Base-by-base conservation (phyloP, 116 monocot genomes). In the Iris pallida region DNA sequence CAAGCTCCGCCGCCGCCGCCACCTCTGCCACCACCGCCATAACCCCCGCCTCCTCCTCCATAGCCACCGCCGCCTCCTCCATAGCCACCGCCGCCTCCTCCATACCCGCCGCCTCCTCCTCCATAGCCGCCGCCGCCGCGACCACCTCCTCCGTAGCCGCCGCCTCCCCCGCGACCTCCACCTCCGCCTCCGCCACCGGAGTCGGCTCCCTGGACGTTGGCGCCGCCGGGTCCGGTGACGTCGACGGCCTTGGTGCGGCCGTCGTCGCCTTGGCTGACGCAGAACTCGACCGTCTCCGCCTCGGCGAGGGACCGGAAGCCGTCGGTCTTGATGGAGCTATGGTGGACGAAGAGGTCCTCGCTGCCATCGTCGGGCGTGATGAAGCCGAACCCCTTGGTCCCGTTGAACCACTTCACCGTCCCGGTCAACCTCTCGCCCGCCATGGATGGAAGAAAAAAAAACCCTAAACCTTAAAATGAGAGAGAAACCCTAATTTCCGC, bases 141-240 rank as follows among this genome's bases (percentile, higher is more conserved):
- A n/a, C n/a, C n/a, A n/a, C 48, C 48, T 49, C 48, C 11, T 49
- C 48, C 48, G 48, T 7, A 5, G 48, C 11, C 48, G 48, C 48
- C 48, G 48, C 48, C 48, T 7, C 48, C n/a, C n/a, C n/a, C n/a
- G n/a, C n/a, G n/a, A n/a, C n/a, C n/a, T n/a, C n/a, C n/a, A n/a
- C n/a, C n/a, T n/a, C n/a, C n/a, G n/a, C n/a, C n/a, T n/a, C n/a
- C n/a, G n/a, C n/a, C n/a, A n/a, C n/a, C n/a, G n/a, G n/a, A n/a
- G n/a, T n/a, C n/a, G n/a, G n/a, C 0, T 5, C 48, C 48, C 11
- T 49, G 5, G 0, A 49, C 48, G 48, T 7, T 7, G 1, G 16
- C 15, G n/a, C 56, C 9, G 15, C 56, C 56, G 56, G 56, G 56
- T 16, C 56, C 56, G 5, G 56, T 56, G 56, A 56, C 56, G 56